A percentile compares a stretch with the other conserved stretches of the same genome.
These are phyloP conservation scores for Magnaporthiopsis incrustans DNA, from an alignment of 2,329 filamentous ascomycete species.

Conservation along the genomic window DNA sequence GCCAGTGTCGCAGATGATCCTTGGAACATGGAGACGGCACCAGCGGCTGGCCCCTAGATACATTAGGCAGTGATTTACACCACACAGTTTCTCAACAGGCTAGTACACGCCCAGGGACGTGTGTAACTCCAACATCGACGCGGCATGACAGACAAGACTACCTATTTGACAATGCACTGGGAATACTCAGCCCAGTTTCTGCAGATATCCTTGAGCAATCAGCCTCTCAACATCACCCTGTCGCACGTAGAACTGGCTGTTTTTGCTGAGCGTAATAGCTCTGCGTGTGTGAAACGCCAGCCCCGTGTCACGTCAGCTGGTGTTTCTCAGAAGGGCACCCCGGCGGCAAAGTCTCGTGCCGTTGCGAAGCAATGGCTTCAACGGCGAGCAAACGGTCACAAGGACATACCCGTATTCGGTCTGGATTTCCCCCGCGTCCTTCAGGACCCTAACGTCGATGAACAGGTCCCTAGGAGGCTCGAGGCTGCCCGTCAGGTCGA, in stretches of 20 bases:
- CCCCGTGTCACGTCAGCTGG: background rate
- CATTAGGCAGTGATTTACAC: background rate
- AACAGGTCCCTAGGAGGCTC: slow-evolving; percentile 94
- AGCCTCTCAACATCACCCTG: slow-evolving; percentile 92
- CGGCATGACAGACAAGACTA: background rate
- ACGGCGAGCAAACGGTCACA: background rate
- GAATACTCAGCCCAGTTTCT: slow-evolving; percentile 62
- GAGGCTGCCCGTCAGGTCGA: slow-evolving; percentile 88
- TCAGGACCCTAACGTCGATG: slow-evolving; percentile 91
- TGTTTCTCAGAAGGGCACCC: too few relatives aligned
- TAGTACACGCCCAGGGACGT: background rate
- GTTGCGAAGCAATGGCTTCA: background rate
- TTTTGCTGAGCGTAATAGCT: slow-evolving; percentile 92
- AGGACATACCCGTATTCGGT: slow-evolving; percentile 85
- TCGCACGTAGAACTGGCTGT: slow-evolving; percentile 95
- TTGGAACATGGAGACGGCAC: background rate
- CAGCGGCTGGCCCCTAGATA: background rate
- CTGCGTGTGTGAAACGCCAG: slow-evolving; percentile 34
- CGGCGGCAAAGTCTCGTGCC: background rate
- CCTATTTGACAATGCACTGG: background rate
- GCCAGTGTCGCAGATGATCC: too few relatives aligned
- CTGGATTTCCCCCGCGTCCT: slow-evolving; percentile 96
- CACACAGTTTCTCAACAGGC: background rate
- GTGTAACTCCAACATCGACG: background rate
- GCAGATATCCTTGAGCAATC: slow-evolving; percentile 90